Evolutionary conservation across 306 rosid species (phyloP).

Genomic region (Purshia tridentata): DNA sequence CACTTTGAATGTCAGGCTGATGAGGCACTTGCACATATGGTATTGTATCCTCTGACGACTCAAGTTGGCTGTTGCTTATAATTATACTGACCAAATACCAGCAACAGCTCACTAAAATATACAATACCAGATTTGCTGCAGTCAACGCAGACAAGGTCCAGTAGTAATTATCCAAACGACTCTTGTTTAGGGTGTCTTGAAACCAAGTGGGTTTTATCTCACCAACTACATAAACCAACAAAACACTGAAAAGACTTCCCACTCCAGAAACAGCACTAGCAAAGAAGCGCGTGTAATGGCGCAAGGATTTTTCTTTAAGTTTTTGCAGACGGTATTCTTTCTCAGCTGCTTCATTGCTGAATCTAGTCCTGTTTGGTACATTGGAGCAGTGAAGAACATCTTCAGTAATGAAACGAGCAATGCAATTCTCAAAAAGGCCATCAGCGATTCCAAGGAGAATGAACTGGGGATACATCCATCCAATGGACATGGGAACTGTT

Average conservation of each 20-base stretch:
- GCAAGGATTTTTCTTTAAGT: too few relatives aligned
- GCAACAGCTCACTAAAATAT: neutral
- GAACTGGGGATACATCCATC: slow-evolving; percentile 44
- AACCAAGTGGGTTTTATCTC: slow-evolving; percentile 35
- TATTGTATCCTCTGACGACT: neutral
- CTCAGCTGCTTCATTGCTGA: too few relatives aligned
- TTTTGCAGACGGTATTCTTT: too few relatives aligned
- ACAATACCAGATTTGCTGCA: slow-evolving; percentile 15
- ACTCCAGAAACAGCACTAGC: slow-evolving; percentile 22
- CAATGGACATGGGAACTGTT: slow-evolving; percentile 34
- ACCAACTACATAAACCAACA: slow-evolving; percentile 15
- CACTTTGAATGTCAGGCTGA: too few relatives aligned
- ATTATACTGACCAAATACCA: too few relatives aligned
- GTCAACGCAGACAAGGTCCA: slow-evolving; percentile 26
- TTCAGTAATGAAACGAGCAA: slow-evolving; percentile 10
- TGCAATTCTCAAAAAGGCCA: slow-evolving; percentile 4
- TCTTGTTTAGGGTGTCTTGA: slow-evolving; percentile 30
- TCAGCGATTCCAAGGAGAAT: slow-evolving; percentile 28
- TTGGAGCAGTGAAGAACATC: too few relatives aligned
- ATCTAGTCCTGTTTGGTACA: too few relatives aligned
- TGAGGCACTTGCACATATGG: neutral
- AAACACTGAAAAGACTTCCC: slow-evolving; percentile 29
- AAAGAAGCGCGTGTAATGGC: neutral
- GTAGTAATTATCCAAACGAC: slow-evolving; percentile 36
- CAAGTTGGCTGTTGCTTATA: too few relatives aligned